Conservation (phyloP, 495 filamentous ascomycete species). For the Recurvomyces mirabilis region DNA sequence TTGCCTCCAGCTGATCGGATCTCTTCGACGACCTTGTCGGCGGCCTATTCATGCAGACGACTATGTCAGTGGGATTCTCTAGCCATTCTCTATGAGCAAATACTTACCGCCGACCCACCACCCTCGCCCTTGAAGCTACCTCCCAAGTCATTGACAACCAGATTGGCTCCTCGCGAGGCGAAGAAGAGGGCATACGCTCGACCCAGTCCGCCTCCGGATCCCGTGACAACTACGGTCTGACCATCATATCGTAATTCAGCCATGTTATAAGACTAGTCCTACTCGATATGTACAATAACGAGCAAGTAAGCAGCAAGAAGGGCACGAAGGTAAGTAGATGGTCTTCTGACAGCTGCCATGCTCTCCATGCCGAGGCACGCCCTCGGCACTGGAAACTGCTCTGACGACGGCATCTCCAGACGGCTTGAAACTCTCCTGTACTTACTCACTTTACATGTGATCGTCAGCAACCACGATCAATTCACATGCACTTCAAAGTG, state of each 20-base stretch:
- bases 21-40: conserved; percentile 91
- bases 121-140: conserved; percentile 93
- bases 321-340: background rate
- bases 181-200: conserved; percentile 91
- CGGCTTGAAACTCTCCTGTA: too few relatives aligned
- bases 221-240: conserved; percentile 94
- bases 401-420: too few relatives aligned
- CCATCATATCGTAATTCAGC: conserved; percentile 67
- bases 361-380: too few relatives aligned
- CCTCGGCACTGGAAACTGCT: too few relatives aligned
- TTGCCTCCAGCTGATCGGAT: conserved; percentile 88
- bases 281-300: too few relatives aligned
- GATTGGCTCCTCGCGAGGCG: conserved; percentile 80
- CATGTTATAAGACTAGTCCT: too few relatives aligned
- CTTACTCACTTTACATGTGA: too few relatives aligned
- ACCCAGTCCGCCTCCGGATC: conserved; percentile 88
- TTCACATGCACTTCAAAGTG: too few relatives aligned
- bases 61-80: background rate
- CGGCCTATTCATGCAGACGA: conserved; percentile 49
- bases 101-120: conserved; percentile 63
- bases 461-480: too few relatives aligned
- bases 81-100: background rate
- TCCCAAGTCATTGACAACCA: conserved; percentile 95
- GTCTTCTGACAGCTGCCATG: background rate
- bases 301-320: background rate